Base-by-base conservation (phyloP, 2,329 filamentous ascomycete species). In the Aspergillus melleus region DNA sequence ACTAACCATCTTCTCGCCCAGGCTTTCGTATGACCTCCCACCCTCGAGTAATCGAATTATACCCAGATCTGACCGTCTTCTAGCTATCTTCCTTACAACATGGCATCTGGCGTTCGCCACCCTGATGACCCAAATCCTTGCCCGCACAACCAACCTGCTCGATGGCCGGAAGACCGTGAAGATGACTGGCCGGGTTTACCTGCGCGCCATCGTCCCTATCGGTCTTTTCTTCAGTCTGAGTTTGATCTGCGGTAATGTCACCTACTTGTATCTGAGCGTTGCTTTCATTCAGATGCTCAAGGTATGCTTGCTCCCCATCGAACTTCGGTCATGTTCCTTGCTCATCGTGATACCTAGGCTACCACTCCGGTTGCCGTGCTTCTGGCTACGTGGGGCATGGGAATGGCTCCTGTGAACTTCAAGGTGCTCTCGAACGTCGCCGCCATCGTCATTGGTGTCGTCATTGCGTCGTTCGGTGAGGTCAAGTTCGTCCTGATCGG, bases 211-310 rank as follows among this genome's bases (percentile, higher is more conserved):
- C 67, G 89, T 96, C 46, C 94, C 94, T 56, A 97, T 98, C 71
- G 94, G 94, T 67, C 79, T 96, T 73, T 96, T 96, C 82, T 98
- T 97, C 87, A 95, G 90, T 75, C 82, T 96, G 81, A 95, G 90
- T 79, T 85, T 98, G 82, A 97, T 98, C 75, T 96, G 92, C 79
- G 92, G 93, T 73, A 97, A 97, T 81, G 81, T 96, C 79, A 93
- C 94, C 69, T 97, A 97, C 75, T 85, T 97, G 57, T 96, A 96
- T 79, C 86, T 97, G 60, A 94, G 90, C 67, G 94, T 97, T 61
- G 90, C 93, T 61, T 97, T 97, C 78, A 97, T 98, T 72, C 94
- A 97, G 83, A 98, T 98, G 94, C 88, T 98, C 77, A 98, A 98
- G 90, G 90, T 92, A 30, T 53, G 66, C 66, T 32, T 3, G 32